Evolutionary conservation across 2,329 filamentous ascomycete genomes (phyloP), one percentile per base, ranked within the genome.

Genomic region (Colletotrichum sp.): DNA sequence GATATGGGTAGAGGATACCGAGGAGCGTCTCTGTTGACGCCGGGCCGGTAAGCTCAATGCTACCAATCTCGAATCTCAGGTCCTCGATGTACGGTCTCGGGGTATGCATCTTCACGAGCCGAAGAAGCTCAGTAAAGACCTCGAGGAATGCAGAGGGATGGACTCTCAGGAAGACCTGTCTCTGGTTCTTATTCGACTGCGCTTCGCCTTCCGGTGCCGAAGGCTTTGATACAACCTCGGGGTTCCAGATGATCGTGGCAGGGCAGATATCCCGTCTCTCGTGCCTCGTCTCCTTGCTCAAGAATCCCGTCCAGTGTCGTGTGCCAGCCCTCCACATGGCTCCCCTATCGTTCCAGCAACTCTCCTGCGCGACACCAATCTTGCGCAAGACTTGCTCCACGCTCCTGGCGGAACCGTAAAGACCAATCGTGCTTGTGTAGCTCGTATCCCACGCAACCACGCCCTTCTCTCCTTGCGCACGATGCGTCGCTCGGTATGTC

Each of bases 371-470:
- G 60, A 95, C 84, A 1, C 94, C 93, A 3, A 98, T 79, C 7
- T 88, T 89, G 80, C 88, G 92, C 38, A 99, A 83, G 12, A 96
- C 87, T 48, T 90, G 90, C 71, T 92, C 87, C 55, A 98, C 86
- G 69, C 93, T 93, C 34, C 87, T 84, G 55, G 91, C 86, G 16
- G 88, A 86, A 0, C 96, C 97, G 79, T 93, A 93, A 5, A 99
- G 82, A 16, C 93, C 90, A 78, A 99, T 94, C 2, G 95, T 98
- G 79, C 95, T 94, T 87, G 97, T 94, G 82, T 98, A 99, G 83
- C 96, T 99, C 88, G 92, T 95, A 84, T 99, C 97, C 96, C 96
- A 99, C 1, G 93, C 93, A 58, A 99, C 88, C 26, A 94, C 94
- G 7, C 97, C 96, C 78, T 93, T 92, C 68, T 93, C 90, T 32